phyloP scores from a whole-genome alignment of 2,329 filamentous ascomycete species.

The Sclerotinia trifoliorum region DNA sequence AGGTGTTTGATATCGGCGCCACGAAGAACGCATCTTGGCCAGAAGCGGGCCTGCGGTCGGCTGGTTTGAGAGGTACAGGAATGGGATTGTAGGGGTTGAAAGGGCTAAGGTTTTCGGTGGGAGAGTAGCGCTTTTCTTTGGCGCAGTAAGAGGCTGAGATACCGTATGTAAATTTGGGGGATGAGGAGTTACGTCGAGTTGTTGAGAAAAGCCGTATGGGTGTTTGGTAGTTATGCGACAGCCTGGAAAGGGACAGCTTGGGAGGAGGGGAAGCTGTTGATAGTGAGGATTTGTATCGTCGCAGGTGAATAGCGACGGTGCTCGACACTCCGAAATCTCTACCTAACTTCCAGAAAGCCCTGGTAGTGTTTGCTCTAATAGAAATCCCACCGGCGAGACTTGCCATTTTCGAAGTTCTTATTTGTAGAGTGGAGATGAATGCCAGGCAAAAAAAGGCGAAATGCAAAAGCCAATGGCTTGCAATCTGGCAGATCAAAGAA shows the following conservation, averaged over 20 bases:
- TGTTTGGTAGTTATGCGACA: constrained; percentile 5
- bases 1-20: constrained; percentile 63
- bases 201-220: constrained; percentile 29
- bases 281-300: constrained; percentile 16
- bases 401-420: constrained; percentile 29
- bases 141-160: constrained; percentile 73
- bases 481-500: constrained; percentile 23
- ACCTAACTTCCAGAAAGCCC: constrained; percentile 6
- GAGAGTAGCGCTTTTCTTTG: constrained; percentile 68
- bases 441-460: constrained; percentile 14
- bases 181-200: constrained; percentile 27
- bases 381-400: constrained; percentile 28
- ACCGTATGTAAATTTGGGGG: constrained; percentile 57
- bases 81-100: constrained; percentile 65
- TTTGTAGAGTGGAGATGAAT: constrained; percentile 3
- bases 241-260: background rate
- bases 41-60: constrained; percentile 67
- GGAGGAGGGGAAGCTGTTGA: background rate
- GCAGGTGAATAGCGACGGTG: constrained; percentile 5
- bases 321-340: constrained; percentile 3
- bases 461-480: constrained; percentile 35
- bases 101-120: constrained; percentile 67
- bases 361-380: constrained; percentile 26
- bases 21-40: constrained; percentile 98
- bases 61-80: constrained; percentile 51